A percentile compares a stretch with the other conserved stretches of the same genome.
Evolutionary conservation across 345 rosid species (phyloP).

Genomic region (Murraya koenigii): DNA sequence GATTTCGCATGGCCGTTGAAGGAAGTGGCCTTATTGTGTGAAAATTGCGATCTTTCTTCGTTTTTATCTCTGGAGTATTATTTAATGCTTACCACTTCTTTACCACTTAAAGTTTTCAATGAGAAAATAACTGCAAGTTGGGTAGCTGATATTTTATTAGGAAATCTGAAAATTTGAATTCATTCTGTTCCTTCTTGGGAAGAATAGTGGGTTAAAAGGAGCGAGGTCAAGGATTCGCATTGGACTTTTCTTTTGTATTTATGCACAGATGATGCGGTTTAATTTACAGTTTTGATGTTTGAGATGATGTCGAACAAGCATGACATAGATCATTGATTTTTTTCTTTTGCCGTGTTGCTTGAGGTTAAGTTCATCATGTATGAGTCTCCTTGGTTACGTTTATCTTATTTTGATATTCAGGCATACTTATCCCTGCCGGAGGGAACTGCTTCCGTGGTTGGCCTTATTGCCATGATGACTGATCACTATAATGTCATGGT

Average conservation of each 20-base stretch:
- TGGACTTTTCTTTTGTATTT: neutral
- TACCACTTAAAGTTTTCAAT: neutral
- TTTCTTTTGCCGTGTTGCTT: neutral
- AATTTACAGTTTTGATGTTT: neutral
- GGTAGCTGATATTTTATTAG: neutral
- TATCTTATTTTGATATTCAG: constrained; percentile 38
- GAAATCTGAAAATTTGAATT: neutral
- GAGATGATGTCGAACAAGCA: neutral
- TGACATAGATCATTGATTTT: neutral
- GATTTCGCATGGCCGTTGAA: neutral
- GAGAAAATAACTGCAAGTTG: neutral
- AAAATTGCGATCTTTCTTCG: neutral
- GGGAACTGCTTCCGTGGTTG: constrained; percentile 90
- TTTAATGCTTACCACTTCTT: neutral
- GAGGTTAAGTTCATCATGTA: neutral
- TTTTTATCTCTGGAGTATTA: neutral
- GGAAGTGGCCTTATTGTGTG: neutral
- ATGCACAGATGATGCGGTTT: neutral
- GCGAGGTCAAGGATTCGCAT: neutral
- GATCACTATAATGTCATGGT: constrained; percentile 93
- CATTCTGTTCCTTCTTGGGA: neutral
- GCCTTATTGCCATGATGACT: constrained; percentile 97
- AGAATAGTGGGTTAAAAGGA: neutral
- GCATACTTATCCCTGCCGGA: constrained; percentile 95
- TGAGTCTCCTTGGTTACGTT: neutral